Base-by-base conservation (phyloP, 495 filamentous ascomycete genomes). In the Opeltia flavorubescens region DNA sequence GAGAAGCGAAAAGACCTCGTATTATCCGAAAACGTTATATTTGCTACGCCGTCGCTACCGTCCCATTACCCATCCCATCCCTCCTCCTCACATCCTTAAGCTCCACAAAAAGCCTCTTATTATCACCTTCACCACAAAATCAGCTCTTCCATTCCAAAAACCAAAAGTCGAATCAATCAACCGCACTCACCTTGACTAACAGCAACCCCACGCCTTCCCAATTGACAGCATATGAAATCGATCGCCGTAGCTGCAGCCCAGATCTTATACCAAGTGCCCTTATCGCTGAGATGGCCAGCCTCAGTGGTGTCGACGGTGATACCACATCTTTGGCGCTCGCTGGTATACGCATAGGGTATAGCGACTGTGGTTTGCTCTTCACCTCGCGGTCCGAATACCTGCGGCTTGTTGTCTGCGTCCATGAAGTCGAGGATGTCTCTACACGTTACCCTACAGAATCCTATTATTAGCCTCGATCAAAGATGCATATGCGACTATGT, bases 171-270 rank as follows among this genome's bases (percentile, higher is more conserved):
- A n/a, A n/a, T n/a, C n/a, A n/a, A n/a, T n/a, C n/a, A n/a, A n/a
- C n/a, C n/a, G n/a, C n/a, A n/a, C 45, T 40, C 39, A 49, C 47
- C 47, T 11, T 27, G 27, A 17, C 27, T 5, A 12, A 28, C 7
- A 11, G 47, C 36, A 18, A 30, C 33, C 2, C 47, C 47, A 5
- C 18, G 23, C 12, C 17, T 29, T 1, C 36, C 35, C 26, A 18
- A 28, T 8, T 13, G 4, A 15, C 29, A 18, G 30, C 47, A 49
- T 27, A 49, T 18, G 6, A 17, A n/a, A 5, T 49, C 39, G 15
- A 49, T 38, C 5, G 47, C 47, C 15, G 5, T 43, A 1, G 47
- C 38, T 5, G 47, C 47, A 5, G 38, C 47, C 47, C 47, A 42
- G 2, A 49, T 24, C 20, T 43, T 35, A 18, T 30, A 49, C 31